Evolutionary conservation across 1,139 yeast genomes (phyloP), one percentile per base, ranked within the genome.

Genomic region (Blastobotrys arbuscula): DNA sequence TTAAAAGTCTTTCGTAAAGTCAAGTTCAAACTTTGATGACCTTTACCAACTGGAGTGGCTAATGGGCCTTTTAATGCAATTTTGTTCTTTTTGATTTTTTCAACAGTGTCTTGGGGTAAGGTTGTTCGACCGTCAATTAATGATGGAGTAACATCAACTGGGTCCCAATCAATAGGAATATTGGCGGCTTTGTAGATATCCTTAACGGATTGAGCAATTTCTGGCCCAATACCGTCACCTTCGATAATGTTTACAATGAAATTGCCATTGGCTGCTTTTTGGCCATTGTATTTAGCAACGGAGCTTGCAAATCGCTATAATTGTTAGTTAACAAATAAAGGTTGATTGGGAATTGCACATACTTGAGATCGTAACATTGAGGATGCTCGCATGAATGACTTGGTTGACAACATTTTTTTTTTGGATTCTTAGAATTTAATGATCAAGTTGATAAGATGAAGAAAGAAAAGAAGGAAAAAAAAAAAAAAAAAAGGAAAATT

Each of bases 181-280:
- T 86, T 73, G 52, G 97, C 97, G 59, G 97, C 97, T 51, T 82
- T 75, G 73, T 87, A 92, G 64, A 90, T 89, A 57, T 84, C 80
- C 76, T 88, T 86, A 60, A 90, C 96, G 48, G 97, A 87, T 66
- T 85, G 80, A 56, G 97, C 86, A 68, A 92, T 92, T 73, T 92
- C 98, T 50, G 84, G 79, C 61, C 98, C 98, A 61, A 92, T 90
- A 76, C 98, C 98, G 67, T 92, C 98, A 72, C 98, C 98, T 74
- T 90, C 97, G 64, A 92, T 92, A 75, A 92, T 77, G 50, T 98
- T 90, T 56, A 92, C 98, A 52, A 89, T 81, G 75, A 83, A 92
- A 66, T 86, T 58, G 44, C 72, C 71, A 50, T 79, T 75, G 47
- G 78, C 71, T 58, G 77, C 78, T 67, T 79, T 78, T 60, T 69